Evolutionary conservation across 148 eudicot genomes (phyloP).

Genomic region (Dysphania ambrosioides): DNA sequence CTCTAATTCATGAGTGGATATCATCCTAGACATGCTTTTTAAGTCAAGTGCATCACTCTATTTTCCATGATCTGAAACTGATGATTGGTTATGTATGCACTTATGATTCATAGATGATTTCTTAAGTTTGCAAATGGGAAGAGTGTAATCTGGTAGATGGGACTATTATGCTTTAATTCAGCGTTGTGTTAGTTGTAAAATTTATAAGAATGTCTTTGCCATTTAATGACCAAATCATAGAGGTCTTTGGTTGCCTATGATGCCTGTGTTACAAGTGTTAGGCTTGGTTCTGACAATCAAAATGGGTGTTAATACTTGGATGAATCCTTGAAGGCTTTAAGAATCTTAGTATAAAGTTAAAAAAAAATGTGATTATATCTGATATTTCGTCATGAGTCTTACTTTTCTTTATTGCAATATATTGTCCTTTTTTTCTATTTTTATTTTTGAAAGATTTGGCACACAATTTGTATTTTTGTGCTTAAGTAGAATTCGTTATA

Average conservation of each 20-base stretch:
- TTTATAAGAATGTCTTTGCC: background rate
- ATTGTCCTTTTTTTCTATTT: background rate
- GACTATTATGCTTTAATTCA: no score
- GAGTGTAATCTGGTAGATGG: background rate
- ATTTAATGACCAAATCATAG: background rate
- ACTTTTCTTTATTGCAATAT: background rate
- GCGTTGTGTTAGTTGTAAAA: no score
- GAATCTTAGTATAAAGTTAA: background rate
- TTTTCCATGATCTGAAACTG: background rate
- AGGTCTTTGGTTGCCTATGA: background rate
- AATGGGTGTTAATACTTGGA: background rate
- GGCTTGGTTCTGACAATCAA: background rate
- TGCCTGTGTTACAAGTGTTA: background rate
- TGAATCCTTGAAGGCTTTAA: background rate
- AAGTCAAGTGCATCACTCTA: background rate
- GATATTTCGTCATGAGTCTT: background rate
- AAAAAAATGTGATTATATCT: background rate
- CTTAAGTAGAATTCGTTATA: background rate
- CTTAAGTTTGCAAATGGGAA: background rate
- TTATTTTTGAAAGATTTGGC: background rate
- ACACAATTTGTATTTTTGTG: background rate
- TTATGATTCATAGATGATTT: background rate
- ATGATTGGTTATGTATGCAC: background rate
- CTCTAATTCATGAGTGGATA: background rate
- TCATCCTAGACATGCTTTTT: background rate